Conservation (phyloP, 179 eudicot genomes). For the Nepenthes alata region DNA sequence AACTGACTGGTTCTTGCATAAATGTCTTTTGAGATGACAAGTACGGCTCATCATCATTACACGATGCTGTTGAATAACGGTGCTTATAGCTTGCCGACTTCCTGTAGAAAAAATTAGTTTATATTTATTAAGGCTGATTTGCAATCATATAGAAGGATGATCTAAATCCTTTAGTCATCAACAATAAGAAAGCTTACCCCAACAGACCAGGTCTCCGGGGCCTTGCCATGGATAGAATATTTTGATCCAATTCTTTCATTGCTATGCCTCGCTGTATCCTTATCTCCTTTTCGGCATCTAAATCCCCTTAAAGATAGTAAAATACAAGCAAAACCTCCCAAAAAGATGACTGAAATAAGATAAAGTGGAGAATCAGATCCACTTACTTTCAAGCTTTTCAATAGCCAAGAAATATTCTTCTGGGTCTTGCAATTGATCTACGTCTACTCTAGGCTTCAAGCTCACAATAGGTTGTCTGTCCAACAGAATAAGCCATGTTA, state of each 20-base stretch:
- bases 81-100: slow-evolving; percentile 41
- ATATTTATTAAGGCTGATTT: neutral
- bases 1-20: slow-evolving; percentile 14
- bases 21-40: slow-evolving; percentile 38
- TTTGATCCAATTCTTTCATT: slow-evolving; percentile 18
- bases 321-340: neutral
- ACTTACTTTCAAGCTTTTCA: slow-evolving; percentile 61
- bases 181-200: slow-evolving; percentile 24
- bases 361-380: neutral
- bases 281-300: slow-evolving; percentile 54
- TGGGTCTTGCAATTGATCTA: slow-evolving; percentile 43
- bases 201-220: slow-evolving; percentile 45
- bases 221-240: slow-evolving; percentile 20
- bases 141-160: neutral
- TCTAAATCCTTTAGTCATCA: neutral
- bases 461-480: slow-evolving; percentile 40
- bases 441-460: slow-evolving; percentile 26
- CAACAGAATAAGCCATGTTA: neutral
- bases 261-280: slow-evolving; percentile 35
- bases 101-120: slow-evolving; percentile 25
- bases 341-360: neutral
- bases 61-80: slow-evolving; percentile 19
- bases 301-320: slow-evolving; percentile 9
- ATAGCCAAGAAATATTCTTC: slow-evolving; percentile 43
- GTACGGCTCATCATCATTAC: slow-evolving; percentile 17